Base-by-base conservation (phyloP, 1,139 yeast species). In the Pichia sp. region DNA sequence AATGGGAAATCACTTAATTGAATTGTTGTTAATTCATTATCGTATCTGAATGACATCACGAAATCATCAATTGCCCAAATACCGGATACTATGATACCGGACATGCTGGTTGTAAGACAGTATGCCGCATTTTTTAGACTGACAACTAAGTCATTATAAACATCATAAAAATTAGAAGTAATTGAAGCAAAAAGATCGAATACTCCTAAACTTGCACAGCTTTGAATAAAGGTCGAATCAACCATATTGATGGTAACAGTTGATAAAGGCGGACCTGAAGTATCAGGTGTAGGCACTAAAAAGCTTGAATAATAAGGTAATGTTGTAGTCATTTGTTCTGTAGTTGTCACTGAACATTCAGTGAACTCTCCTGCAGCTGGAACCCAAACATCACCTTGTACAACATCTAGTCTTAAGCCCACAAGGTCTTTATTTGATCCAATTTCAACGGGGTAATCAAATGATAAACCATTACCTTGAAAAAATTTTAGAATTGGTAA, bases 381-480 rank as follows among this genome's bases (percentile, higher is more conserved):
- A 1, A 71, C 59, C 77, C 78, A 74, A 1, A 68, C 45, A 43
- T 66, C 67, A 1, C 74, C 76, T 43, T 70, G 72, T 7, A 67
- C 59, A 3, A 71, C 60, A 53, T 74, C 79, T 5, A 75, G 51
- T 30, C 73, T 56, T 8, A 74, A 52, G 7, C 42, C 52, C 27
- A 68, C 57, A 0, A 49, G 32, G 54, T 72, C 75, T 1, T 51
- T 53, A 0, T 71, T 70, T 0, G 56, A 54, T 1, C 77, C 77
- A 9, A 73, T 48, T 1, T 67, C 50, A 0, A 68, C 53, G 26
- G 65, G 61, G 20, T 67, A 67, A 46, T 68, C 71, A 49, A 59
- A 67, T 6, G 56, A 55, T 16, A 44, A 44, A 4, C 51, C 46
- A 25, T 47, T 26, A 9, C 44, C 34, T 18, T 35, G 45, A 29